Conservation (phyloP, 2,329 filamentous ascomycete species). For the Neonectria hederae region DNA sequence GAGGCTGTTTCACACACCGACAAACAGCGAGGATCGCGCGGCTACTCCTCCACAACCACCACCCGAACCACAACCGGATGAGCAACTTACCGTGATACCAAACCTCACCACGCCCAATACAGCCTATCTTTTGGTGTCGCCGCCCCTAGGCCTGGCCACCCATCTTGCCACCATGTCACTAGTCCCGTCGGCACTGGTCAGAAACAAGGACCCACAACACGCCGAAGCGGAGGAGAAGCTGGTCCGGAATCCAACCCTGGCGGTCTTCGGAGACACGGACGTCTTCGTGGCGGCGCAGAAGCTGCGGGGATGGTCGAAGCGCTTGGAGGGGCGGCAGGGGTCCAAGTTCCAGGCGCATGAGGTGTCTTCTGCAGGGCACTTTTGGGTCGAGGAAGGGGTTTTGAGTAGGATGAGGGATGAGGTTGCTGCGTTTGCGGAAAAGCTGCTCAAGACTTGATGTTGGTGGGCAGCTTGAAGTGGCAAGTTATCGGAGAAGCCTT, state of each 20-base stretch:
- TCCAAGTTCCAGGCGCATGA: slow-evolving; percentile 60
- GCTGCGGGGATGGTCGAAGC: slow-evolving; percentile 71
- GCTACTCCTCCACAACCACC: slow-evolving; percentile 15
- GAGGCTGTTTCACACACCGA: slow-evolving; percentile 25
- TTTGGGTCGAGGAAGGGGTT: slow-evolving; percentile 68
- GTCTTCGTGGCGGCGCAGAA: slow-evolving; percentile 74
- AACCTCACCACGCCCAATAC: slow-evolving; percentile 51
- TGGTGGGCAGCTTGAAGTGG: neutral
- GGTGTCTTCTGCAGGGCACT: slow-evolving; percentile 66
- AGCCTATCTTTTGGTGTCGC: slow-evolving; percentile 74
- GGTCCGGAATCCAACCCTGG: slow-evolving; percentile 68
- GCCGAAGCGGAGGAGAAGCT: slow-evolving; percentile 63
- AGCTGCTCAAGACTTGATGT: slow-evolving; percentile 26
- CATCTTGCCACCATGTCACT: slow-evolving; percentile 71
- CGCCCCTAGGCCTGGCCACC: slow-evolving; percentile 68
- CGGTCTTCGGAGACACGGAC: slow-evolving; percentile 80
- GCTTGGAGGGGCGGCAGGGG: slow-evolving; percentile 54
- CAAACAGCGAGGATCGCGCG: slow-evolving; percentile 19
- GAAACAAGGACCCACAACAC: slow-evolving; percentile 36
- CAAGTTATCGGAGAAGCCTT: neutral
- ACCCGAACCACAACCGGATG: slow-evolving; percentile 27
- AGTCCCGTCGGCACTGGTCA: slow-evolving; percentile 45
- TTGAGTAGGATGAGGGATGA: slow-evolving; percentile 44
- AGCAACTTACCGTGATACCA: slow-evolving; percentile 44
- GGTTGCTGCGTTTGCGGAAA: slow-evolving; percentile 42